Percentiles rank a stretch among this genome's conserved stretches.
Evolutionary conservation across 306 rosid species (phyloP).

Genomic region (Gillenia trifoliata): DNA sequence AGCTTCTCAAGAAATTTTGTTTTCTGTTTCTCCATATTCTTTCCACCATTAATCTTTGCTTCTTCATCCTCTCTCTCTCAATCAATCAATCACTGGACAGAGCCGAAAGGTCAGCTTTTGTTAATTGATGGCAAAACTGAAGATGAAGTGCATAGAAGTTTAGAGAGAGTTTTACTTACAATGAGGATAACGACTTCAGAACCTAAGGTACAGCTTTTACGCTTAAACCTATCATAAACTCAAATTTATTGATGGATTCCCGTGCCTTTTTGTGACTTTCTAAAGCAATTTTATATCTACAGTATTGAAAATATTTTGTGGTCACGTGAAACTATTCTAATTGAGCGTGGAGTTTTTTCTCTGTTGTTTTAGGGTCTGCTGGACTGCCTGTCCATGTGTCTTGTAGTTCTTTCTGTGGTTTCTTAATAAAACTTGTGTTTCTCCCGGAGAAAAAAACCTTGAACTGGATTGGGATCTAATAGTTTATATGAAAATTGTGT

Average conservation of each 20-base stretch:
- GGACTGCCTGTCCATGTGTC: background rate
- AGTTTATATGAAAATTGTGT: background rate
- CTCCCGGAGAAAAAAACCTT: background rate
- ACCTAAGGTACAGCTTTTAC: constrained; percentile 68
- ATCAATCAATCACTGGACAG: constrained; percentile 31
- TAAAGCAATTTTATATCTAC: background rate
- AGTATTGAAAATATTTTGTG: background rate
- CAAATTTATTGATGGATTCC: constrained; percentile 10
- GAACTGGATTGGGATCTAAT: background rate
- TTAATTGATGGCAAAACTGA: constrained; percentile 89
- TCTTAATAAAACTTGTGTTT: background rate
- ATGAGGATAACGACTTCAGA: constrained; percentile 85
- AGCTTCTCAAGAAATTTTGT: background rate
- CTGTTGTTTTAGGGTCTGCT: background rate
- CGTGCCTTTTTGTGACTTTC: background rate
- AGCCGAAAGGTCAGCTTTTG: constrained; percentile 96
- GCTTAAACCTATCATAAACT: constrained; percentile 5
- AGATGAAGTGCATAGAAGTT: constrained; percentile 79
- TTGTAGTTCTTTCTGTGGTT: background rate
- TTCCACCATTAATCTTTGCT: background rate
- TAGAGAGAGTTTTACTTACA: constrained; percentile 92
- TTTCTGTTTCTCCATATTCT: background rate
- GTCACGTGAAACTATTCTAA: background rate
- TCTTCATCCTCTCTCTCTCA: constrained; percentile 4
- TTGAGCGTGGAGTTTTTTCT: background rate